phyloP scores from a whole-genome alignment of 2,329 filamentous ascomycete species.

The Pseudogymnoascus sp. region DNA sequence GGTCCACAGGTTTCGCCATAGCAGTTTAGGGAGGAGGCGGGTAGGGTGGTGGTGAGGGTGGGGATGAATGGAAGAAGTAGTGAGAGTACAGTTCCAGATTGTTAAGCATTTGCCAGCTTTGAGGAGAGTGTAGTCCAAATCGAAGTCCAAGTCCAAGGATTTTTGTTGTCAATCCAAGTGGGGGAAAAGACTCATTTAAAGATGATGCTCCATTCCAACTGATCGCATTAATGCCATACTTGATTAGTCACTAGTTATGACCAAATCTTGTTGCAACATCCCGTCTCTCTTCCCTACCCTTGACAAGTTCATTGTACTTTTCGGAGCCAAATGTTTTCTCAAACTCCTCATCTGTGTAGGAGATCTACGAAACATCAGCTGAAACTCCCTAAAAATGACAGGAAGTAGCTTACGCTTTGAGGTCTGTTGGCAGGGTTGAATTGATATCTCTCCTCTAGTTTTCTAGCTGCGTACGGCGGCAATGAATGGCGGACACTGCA shows the following conservation, averaged over 20 bases:
- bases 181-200: no score
- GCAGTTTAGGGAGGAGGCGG: not conserved
- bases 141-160: conserved; percentile 24
- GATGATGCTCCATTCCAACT: no score
- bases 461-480: conserved; percentile 9
- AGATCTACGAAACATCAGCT: conserved; percentile 12
- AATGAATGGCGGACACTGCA: conserved; percentile 3
- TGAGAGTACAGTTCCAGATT: conserved; percentile 24
- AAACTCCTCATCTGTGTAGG: conserved; percentile 15
- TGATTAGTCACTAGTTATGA: no score
- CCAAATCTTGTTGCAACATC: conserved; percentile 9
- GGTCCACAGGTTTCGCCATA: no score
- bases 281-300: conserved; percentile 13
- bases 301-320: conserved; percentile 11
- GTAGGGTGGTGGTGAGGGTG: conserved; percentile 16
- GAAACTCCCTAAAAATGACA: not conserved
- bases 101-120: conserved; percentile 19
- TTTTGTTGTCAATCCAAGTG: no score
- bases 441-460: conserved; percentile 14
- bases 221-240: no score
- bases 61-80: conserved; percentile 13
- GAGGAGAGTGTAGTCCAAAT: conserved; percentile 20
- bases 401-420: conserved; percentile 11
- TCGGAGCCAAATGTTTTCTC: conserved; percentile 10
- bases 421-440: conserved; percentile 16